Conservation (phyloP, 192 early-diverging fungal genomes). For the Fimicolochytrium jonesii region DNA sequence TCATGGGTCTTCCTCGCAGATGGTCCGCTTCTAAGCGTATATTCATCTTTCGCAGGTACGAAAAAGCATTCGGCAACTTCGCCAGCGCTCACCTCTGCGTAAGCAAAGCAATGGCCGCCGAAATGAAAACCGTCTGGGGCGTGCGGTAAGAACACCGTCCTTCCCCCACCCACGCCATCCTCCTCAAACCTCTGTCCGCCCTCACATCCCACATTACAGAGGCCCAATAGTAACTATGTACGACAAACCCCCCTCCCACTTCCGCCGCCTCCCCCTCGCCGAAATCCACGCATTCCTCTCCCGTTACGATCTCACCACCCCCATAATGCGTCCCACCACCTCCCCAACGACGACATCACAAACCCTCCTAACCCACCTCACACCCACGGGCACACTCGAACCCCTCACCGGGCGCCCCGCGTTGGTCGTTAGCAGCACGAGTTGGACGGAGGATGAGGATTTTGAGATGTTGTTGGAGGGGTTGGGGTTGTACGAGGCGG, state of each 20-base stretch:
- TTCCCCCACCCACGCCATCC: not conserved
- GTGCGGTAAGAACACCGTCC: constrained; percentile 47
- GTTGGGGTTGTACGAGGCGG: constrained; percentile 33
- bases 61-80: constrained; percentile 53
- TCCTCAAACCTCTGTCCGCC: not conserved
- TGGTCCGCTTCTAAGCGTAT: no score
- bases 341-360: constrained; percentile 77
- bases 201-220: constrained; percentile 16
- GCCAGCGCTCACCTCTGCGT: constrained; percentile 85
- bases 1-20: no score
- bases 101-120: constrained; percentile 72
- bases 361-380: constrained; percentile 69
- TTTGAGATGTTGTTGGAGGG: constrained; percentile 76
- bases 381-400: constrained; percentile 54
- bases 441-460: constrained; percentile 97
- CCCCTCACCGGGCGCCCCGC: constrained; percentile 60
- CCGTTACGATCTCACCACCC: not conserved
- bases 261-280: constrained; percentile 52
- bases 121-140: constrained; percentile 58
- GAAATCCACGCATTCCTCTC: constrained; percentile 58
- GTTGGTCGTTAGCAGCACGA: constrained; percentile 83
- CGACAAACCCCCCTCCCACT: constrained; percentile 78
- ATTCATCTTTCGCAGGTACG: constrained; percentile 39
- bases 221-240: constrained; percentile 74
- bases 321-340: constrained; percentile 49